Percentiles rank a stretch among this genome's conserved stretches.
phyloP scores from a whole-genome alignment of 441 rosid genomes.

The Dalechampia spathulata region DNA sequence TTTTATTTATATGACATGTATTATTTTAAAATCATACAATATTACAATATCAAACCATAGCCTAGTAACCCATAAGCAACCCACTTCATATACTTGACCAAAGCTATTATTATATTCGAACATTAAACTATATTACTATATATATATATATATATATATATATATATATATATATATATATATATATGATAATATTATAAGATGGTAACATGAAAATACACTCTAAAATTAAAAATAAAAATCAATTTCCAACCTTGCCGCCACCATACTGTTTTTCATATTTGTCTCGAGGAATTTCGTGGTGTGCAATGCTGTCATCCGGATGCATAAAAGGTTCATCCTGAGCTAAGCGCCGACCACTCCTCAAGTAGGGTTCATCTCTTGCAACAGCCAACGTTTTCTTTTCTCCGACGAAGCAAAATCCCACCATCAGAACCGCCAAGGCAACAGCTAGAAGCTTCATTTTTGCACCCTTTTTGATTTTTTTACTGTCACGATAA shows the following conservation, averaged over 20 bases:
- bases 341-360: background rate
- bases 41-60: no score
- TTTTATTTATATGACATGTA: no score
- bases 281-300: slow-evolving; percentile 6
- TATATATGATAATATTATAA: no score
- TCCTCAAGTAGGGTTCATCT: background rate
- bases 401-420: background rate
- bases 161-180: no score
- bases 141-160: no score
- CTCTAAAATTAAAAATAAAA: no score
- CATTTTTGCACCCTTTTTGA: background rate
- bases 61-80: no score
- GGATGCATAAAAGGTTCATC: background rate
- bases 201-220: no score
- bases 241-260: background rate
- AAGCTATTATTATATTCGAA: no score
- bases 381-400: background rate
- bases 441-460: background rate
- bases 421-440: slow-evolving; percentile 4
- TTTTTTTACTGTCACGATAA: background rate
- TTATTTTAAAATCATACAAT: no score
- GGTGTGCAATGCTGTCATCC: background rate
- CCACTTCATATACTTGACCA: no score
- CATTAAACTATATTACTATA: no score
- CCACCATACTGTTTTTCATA: background rate